Conservation (phyloP, 148 eudicot species). For the Pouteria glomerata region DNA sequence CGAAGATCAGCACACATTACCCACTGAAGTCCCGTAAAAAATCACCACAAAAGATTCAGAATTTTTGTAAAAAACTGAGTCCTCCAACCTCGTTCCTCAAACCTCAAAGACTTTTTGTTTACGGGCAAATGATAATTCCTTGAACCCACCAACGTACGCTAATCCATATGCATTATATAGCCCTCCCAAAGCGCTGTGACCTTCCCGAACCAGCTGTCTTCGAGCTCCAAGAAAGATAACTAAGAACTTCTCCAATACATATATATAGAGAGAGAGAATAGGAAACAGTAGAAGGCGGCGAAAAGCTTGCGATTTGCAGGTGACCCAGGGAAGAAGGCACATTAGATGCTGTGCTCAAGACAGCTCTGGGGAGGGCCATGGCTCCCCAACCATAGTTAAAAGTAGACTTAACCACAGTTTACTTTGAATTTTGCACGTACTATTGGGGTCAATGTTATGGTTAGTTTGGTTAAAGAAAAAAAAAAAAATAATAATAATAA, state of each 20-base stretch:
- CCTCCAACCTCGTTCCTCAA: constrained; percentile 6
- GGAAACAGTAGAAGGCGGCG: constrained; percentile 24
- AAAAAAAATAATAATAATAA: too few relatives aligned
- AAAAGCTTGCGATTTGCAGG: constrained; percentile 30
- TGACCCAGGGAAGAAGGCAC: constrained; percentile 27
- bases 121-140: constrained; percentile 23
- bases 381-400: constrained; percentile 10
- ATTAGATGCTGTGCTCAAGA: not conserved
- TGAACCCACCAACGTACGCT: constrained; percentile 24
- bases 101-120: not conserved
- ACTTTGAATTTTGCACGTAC: too few relatives aligned
- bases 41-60: constrained; percentile 23
- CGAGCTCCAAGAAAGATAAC: constrained; percentile 14
- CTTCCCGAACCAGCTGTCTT: constrained; percentile 19
- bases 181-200: constrained; percentile 19
- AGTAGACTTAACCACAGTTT: constrained; percentile 10
- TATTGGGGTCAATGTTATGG: too few relatives aligned
- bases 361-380: not conserved
- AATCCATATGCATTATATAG: constrained; percentile 35
- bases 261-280: not conserved
- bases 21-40: constrained; percentile 12
- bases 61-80: constrained; percentile 28
- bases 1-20: constrained; percentile 14
- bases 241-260: not conserved
- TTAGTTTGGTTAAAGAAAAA: too few relatives aligned